phyloP scores from a whole-genome alignment of 352 stramenopile genomes.

The Phytophthora podocarpi region DNA sequence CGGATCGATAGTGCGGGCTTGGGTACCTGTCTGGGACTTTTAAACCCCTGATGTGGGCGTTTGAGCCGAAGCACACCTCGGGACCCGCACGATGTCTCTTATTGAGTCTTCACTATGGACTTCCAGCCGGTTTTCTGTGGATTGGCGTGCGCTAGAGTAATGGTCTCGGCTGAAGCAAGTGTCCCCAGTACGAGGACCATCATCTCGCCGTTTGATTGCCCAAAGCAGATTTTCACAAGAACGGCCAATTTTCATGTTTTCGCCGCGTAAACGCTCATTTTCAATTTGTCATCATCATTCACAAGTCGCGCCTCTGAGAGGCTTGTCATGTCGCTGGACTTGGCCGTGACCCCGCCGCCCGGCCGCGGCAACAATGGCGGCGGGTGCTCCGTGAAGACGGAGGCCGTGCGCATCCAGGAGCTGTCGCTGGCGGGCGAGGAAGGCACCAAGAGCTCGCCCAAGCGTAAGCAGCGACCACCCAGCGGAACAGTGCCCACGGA shows the following conservation, averaged over 20 bases:
- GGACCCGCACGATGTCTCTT: too few species aligned
- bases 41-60: not conserved
- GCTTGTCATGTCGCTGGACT: constrained; percentile 24
- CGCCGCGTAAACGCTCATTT: too few species aligned
- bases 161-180: too few species aligned
- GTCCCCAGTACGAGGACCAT: too few species aligned
- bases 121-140: constrained; percentile 16
- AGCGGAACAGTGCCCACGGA: constrained; percentile 18
- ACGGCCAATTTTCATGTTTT: constrained; percentile 7
- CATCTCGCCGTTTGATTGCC: too few species aligned
- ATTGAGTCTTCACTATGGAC: too few species aligned
- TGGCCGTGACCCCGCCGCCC: constrained; percentile 12
- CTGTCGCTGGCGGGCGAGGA: constrained; percentile 32
- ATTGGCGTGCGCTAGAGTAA: constrained; percentile 17
- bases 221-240: not conserved
- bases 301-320: constrained; percentile 27
- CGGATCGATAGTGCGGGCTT: constrained; percentile 1
- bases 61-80: constrained; percentile 23
- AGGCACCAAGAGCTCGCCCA: constrained; percentile 15
- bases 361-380: not conserved
- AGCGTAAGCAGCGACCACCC: constrained; percentile 32
- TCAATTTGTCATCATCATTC: constrained; percentile 27
- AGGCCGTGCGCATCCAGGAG: constrained; percentile 42
- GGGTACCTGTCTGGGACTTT: constrained; percentile 10
- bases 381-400: constrained; percentile 26